phyloP scores from a whole-genome alignment of 768 basidiomycete species.

The Flagelloscypha sp. region DNA sequence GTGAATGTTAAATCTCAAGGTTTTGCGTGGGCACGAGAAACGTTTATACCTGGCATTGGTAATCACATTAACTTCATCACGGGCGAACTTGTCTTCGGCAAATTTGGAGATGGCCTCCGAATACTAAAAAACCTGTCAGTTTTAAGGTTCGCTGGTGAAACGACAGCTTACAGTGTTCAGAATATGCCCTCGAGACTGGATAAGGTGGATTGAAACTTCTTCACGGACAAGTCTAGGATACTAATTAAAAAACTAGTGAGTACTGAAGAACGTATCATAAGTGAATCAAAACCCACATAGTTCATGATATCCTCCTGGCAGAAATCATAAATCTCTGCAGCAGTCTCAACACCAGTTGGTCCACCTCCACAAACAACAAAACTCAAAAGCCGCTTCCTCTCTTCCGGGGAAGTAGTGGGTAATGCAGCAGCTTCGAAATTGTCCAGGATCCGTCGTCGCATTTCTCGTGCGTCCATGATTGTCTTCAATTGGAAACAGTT shows the following conservation, averaged over 20 bases:
- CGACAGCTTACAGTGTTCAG: constrained; percentile 74
- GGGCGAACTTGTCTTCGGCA: constrained; percentile 84
- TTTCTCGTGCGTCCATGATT: constrained; percentile 57
- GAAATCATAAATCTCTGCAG: constrained; percentile 67
- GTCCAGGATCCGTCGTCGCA: constrained; percentile 57
- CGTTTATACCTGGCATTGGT: constrained; percentile 76
- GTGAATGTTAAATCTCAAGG: too few species aligned
- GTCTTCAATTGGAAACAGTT: constrained; percentile 71
- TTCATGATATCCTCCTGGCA: constrained; percentile 67
- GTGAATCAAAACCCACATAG: constrained; percentile 32
- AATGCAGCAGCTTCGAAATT: constrained; percentile 65
- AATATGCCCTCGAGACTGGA: constrained; percentile 93
- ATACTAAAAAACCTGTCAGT: constrained; percentile 42
- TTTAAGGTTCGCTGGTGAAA: not conserved
- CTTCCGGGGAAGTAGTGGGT: constrained; percentile 56
- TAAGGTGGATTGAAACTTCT: constrained; percentile 84
- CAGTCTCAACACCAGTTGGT: constrained; percentile 72
- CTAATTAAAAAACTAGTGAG: constrained; percentile 26
- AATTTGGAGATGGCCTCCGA: constrained; percentile 95
- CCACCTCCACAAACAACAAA: constrained; percentile 75
- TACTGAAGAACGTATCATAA: not conserved
- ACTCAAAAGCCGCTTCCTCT: constrained; percentile 52
- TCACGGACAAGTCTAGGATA: constrained; percentile 84
- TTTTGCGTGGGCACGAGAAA: too few species aligned
- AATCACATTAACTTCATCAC: constrained; percentile 75